Percentiles rank a stretch among this genome's conserved stretches.
These are phyloP conservation scores for Russula ochroleuca DNA, from an alignment of 768 basidiomycete genomes.

Conservation along the genomic window DNA sequence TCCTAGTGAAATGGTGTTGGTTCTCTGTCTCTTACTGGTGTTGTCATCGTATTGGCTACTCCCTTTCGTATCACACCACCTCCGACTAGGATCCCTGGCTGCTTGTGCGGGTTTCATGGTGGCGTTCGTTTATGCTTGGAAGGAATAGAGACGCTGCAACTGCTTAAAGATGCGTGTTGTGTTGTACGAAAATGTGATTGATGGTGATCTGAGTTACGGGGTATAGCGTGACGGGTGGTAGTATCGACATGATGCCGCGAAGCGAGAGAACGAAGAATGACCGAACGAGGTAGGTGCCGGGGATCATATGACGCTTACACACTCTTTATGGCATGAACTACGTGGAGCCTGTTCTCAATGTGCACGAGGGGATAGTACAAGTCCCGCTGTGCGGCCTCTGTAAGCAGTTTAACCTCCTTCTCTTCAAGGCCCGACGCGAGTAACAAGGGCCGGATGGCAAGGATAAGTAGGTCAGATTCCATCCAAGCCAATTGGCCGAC, in stretches of 20 bases:
- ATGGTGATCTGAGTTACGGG: conserved; percentile 26
- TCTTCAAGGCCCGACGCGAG: conserved; percentile 50
- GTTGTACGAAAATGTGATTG: conserved; percentile 28
- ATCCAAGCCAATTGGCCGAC: conserved; percentile 72
- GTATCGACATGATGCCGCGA: conserved; percentile 18
- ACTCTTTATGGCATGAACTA: conserved; percentile 50
- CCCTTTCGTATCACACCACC: conserved; percentile 29
- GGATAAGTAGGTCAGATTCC: conserved; percentile 62
- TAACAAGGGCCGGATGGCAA: conserved; percentile 58
- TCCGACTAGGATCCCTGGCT: conserved; percentile 33
- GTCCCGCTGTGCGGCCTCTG: conserved; percentile 60
- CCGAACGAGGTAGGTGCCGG: conserved; percentile 4
- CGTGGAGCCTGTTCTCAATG: conserved; percentile 51
- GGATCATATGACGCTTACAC: conserved; percentile 20
- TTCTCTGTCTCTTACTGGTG: conserved; percentile 37
- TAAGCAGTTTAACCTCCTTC: conserved; percentile 50
- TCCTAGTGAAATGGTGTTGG: conserved; percentile 35
- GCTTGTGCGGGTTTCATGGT: conserved; percentile 44
- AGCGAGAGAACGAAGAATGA: conserved; percentile 17
- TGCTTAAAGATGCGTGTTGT: conserved; percentile 37
- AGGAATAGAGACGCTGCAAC: conserved; percentile 59
- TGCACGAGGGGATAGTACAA: conserved; percentile 55
- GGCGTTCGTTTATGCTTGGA: conserved; percentile 54
- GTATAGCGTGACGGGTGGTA: conserved; percentile 24
- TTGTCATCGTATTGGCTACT: conserved; percentile 27